Percentiles rank a stretch among this genome's conserved stretches.
These are phyloP conservation scores for Hypoxylon perforatum DNA, from an alignment of 495 filamentous ascomycete genomes.

Conservation along the genomic window DNA sequence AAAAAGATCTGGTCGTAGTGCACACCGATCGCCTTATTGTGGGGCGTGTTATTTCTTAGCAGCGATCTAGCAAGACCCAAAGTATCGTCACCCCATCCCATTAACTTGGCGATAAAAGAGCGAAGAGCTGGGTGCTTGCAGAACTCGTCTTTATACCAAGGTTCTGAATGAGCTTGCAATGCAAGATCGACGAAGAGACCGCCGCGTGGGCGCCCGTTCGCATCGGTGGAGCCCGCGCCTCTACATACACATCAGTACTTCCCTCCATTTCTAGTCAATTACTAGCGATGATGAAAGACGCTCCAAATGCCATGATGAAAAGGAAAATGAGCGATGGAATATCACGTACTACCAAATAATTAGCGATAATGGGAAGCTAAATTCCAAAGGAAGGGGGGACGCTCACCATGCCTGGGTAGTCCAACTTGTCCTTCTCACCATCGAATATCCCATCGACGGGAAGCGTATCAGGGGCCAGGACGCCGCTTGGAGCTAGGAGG, in stretches of 20 bases:
- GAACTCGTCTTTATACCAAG: slow-evolving; percentile 68
- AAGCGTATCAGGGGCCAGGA: slow-evolving; percentile 59
- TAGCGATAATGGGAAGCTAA: neutral
- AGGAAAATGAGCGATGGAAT: neutral
- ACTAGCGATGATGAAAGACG: no score
- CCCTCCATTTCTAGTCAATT: no score
- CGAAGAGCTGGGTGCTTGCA: slow-evolving; percentile 64
- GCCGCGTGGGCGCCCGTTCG: slow-evolving; percentile 61
- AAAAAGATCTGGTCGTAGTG: slow-evolving; percentile 77
- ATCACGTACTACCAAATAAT: slow-evolving; percentile 15
- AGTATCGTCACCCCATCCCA: slow-evolving; percentile 65
- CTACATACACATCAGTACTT: slow-evolving; percentile 15
- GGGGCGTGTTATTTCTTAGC: slow-evolving; percentile 69
- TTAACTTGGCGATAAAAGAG: slow-evolving; percentile 64
- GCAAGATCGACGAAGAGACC: slow-evolving; percentile 65
- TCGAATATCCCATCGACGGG: slow-evolving; percentile 63
- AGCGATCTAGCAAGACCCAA: slow-evolving; percentile 56
- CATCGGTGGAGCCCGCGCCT: slow-evolving; percentile 60
- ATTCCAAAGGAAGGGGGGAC: neutral
- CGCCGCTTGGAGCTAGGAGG: slow-evolving; percentile 62
- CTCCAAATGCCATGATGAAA: no score
- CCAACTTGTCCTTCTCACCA: slow-evolving; percentile 53
- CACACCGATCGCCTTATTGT: slow-evolving; percentile 68
- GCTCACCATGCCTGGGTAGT: slow-evolving; percentile 66
- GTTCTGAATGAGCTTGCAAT: slow-evolving; percentile 65